Conservation (phyloP, 352 stramenopile species). For the Globisporangium recalcitrans region DNA sequence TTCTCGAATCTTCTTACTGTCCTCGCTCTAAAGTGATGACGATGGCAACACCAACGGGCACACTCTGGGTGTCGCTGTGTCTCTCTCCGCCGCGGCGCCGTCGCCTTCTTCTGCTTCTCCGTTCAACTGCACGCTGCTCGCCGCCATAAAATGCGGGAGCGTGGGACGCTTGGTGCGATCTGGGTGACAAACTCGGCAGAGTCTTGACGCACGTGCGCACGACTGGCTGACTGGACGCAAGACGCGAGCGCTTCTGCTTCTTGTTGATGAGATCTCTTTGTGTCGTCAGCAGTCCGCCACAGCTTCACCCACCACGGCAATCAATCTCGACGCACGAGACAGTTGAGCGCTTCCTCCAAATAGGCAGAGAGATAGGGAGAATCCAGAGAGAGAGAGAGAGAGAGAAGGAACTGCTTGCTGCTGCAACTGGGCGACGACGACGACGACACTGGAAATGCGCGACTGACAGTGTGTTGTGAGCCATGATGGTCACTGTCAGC, state of each 20-base stretch:
- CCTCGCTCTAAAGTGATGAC: neutral
- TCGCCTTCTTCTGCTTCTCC: slow-evolving; percentile 1
- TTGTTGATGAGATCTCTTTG: neutral
- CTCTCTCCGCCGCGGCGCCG: neutral
- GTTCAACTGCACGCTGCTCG: neutral
- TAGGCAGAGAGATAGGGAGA: neutral
- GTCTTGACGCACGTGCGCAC: neutral
- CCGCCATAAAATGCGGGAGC: slow-evolving; percentile 8
- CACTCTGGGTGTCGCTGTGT: slow-evolving; percentile 1
- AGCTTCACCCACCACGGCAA: neutral
- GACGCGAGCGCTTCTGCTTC: neutral
- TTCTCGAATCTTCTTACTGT: neutral
- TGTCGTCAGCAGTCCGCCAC: neutral
- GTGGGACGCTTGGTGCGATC: neutral
- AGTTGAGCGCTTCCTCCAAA: neutral
- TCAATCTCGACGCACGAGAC: neutral
- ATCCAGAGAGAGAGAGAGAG: neutral
- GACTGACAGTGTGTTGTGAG: neutral
- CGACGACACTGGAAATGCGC: neutral
- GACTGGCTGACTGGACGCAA: neutral
- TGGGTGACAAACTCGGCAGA: neutral
- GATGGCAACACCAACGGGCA: neutral
- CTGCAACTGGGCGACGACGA: neutral
- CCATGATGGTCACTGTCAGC: neutral
- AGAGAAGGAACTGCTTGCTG: neutral